phyloP scores from a whole-genome alignment of 2,329 filamentous ascomycete species.

The Dothistroma septosporum region DNA sequence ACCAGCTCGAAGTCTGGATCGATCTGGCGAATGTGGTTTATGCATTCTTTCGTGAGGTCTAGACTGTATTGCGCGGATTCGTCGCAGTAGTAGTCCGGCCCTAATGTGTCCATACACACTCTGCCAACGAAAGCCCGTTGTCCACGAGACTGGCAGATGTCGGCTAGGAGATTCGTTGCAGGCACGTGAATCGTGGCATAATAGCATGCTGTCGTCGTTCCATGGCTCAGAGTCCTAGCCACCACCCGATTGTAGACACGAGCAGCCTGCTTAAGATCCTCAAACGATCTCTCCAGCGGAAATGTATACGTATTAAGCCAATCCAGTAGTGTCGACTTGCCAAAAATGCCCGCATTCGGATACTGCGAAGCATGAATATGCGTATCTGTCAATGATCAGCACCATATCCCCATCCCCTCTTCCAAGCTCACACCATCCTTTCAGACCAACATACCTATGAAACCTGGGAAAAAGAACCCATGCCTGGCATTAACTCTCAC shows the following conservation, averaged over 20 bases:
- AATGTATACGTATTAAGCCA: conserved; percentile 97
- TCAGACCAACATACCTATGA: conserved; percentile 57
- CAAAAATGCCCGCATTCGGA: conserved; percentile 89
- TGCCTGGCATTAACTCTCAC: conserved; percentile 41
- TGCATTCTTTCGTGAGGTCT: conserved; percentile 37
- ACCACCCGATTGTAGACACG: conserved; percentile 75
- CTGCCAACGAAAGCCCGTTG: conserved; percentile 89
- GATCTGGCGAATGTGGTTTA: conserved; percentile 58
- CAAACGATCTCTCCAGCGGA: conserved; percentile 77
- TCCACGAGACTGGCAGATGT: conserved; percentile 72
- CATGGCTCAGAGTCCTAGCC: conserved; percentile 74
- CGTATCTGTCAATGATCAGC: conserved; percentile 56
- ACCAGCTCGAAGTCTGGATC: conserved; percentile 65
- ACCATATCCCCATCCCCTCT: background rate
- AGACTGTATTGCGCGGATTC: conserved; percentile 60
- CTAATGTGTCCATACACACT: conserved; percentile 84
- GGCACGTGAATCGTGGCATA: conserved; percentile 84
- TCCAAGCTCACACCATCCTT: background rate
- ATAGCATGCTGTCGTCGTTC: conserved; percentile 92
- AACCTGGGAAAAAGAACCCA: conserved; percentile 80
- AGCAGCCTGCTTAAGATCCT: conserved; percentile 58
- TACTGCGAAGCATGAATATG: conserved; percentile 96
- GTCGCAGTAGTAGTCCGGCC: conserved; percentile 77
- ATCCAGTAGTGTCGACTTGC: conserved; percentile 84
- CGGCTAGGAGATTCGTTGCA: conserved; percentile 85